These are phyloP conservation scores for Candida tibetensis DNA, from an alignment of 805 yeast species.

Conservation along the genomic window DNA sequence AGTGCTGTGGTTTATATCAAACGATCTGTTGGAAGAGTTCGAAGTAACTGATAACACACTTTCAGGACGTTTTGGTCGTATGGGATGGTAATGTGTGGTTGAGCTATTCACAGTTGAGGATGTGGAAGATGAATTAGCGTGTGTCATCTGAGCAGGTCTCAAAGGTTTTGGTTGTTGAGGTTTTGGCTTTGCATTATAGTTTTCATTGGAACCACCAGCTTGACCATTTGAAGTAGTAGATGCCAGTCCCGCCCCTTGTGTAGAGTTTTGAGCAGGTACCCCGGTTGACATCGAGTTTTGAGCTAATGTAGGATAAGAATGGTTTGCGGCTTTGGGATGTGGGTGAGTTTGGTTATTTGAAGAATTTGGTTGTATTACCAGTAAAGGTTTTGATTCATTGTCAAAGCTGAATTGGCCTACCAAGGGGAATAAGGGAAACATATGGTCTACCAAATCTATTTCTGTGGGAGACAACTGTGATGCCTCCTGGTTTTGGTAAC, in stretches of 20 bases:
- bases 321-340: background rate
- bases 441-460: conserved; percentile 29
- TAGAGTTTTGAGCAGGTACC: too few relatives aligned
- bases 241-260: background rate
- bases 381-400: conserved; percentile 33
- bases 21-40: conserved; percentile 27
- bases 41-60: conserved; percentile 40
- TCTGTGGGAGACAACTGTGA: conserved; percentile 11
- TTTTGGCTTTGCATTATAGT: conserved; percentile 1
- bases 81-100: conserved; percentile 19
- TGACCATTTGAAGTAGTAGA: too few relatives aligned
- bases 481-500: background rate
- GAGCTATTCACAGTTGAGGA: conserved; percentile 1
- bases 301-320: background rate
- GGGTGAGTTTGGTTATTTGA: background rate
- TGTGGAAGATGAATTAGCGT: conserved; percentile 2
- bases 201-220: background rate
- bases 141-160: conserved; percentile 11
- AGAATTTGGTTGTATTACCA: conserved; percentile 16
- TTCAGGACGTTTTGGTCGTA: conserved; percentile 37
- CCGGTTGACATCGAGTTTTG: too few relatives aligned
- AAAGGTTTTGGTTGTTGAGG: conserved; percentile 22
- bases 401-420: conserved; percentile 40
- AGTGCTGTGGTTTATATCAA: conserved; percentile 8
- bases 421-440: conserved; percentile 44